Conservation (phyloP, 2,329 filamentous ascomycete species). For the Ascocoryne sarcoides region DNA sequence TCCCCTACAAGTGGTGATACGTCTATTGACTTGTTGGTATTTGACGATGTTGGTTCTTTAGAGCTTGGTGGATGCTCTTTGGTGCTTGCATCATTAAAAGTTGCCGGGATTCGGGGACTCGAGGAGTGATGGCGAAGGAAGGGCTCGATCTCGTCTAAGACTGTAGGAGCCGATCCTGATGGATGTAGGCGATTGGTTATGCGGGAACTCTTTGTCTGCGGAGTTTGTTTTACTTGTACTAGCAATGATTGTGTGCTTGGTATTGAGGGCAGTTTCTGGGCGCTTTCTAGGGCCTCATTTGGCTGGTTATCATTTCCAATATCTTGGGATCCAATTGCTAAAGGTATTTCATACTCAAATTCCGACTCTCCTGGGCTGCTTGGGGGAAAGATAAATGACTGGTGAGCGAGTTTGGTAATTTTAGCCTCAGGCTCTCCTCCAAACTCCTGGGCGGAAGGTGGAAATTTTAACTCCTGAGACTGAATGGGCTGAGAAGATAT, state of each 20-base stretch:
- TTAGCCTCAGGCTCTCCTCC: neutral
- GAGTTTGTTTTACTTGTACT: constrained; percentile 24
- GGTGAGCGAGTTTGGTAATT: neutral
- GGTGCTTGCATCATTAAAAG: no score
- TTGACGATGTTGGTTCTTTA: no score
- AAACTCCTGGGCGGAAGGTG: no score
- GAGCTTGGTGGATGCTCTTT: no score
- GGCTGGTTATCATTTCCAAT: constrained; percentile 7
- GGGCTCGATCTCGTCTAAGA: neutral
- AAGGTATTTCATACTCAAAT: neutral
- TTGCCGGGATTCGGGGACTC: neutral
- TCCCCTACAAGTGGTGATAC: no score
- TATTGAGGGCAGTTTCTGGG: constrained; percentile 14
- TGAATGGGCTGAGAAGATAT: no score
- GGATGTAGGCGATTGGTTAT: neutral
- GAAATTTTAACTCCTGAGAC: no score
- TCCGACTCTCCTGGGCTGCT: constrained; percentile 2
- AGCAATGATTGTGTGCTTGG: constrained; percentile 2
- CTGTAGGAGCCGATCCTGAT: neutral
- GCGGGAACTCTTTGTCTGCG: constrained; percentile 6
- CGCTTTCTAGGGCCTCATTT: constrained; percentile 1
- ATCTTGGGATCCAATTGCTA: constrained; percentile 16
- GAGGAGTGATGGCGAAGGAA: neutral
- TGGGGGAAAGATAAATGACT: neutral
- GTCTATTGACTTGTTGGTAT: no score